Conservation (phyloP, 495 filamentous ascomycete genomes). For the Penicillium alfredii region DNA sequence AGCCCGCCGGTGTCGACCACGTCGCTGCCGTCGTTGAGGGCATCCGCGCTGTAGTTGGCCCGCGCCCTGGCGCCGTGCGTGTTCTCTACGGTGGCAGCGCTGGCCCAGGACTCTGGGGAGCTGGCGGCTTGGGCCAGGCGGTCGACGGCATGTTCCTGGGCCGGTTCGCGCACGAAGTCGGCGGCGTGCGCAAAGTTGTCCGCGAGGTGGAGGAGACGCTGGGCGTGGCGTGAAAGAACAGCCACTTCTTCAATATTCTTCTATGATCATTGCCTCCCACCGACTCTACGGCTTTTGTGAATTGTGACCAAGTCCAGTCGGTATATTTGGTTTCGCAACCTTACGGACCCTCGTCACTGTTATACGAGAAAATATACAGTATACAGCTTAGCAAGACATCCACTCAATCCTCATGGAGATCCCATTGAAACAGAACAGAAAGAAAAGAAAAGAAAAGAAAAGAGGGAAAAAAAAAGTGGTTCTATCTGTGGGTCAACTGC, state of each 20-base stretch:
- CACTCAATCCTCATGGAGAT: too few species aligned
- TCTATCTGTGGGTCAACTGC: too few species aligned
- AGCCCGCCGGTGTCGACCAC: constrained; percentile 67
- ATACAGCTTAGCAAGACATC: neutral
- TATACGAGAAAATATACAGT: constrained; percentile 16
- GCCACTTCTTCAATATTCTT: too few species aligned
- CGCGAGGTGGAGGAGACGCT: constrained; percentile 55
- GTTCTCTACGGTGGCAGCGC: constrained; percentile 79
- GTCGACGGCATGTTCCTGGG: constrained; percentile 82
- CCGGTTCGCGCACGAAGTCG: constrained; percentile 70
- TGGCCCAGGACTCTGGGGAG: constrained; percentile 65
- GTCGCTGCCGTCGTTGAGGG: constrained; percentile 63
- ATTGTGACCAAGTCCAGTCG: constrained; percentile 2
- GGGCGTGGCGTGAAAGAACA: constrained; percentile 3
- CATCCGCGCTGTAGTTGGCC: constrained; percentile 44
- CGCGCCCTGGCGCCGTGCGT: constrained; percentile 47
- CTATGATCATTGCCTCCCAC: neutral
- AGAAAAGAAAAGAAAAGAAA: constrained; percentile 1
- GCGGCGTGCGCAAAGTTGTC: constrained; percentile 61
- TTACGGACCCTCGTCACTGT: constrained; percentile 21
- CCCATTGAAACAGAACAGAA: constrained; percentile 6
- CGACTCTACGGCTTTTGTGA: neutral
- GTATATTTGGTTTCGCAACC: constrained; percentile 16
- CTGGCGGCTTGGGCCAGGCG: constrained; percentile 50
- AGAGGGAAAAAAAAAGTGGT: neutral